Evolutionary conservation across 371 early-diverging fungal genomes (phyloP).

Genomic region (Syncephalis plumigaleata): DNA sequence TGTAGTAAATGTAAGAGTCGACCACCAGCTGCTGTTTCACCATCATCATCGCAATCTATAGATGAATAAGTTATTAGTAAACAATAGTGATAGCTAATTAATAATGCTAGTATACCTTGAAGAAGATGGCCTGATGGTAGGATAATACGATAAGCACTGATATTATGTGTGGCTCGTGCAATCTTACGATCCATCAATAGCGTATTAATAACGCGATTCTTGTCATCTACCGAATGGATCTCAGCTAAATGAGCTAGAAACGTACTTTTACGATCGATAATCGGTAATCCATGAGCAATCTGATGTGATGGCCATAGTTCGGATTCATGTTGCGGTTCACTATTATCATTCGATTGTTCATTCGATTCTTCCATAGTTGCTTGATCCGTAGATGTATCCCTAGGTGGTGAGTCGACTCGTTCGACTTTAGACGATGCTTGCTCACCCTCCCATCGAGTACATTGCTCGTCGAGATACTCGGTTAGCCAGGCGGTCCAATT

Average conservation of each 20-base stretch:
- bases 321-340: too few species aligned
- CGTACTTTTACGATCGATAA: slow-evolving; percentile 68
- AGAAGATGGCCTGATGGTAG: slow-evolving; percentile 27
- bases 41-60: slow-evolving; percentile 63
- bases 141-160: slow-evolving; percentile 69
- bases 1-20: slow-evolving; percentile 63
- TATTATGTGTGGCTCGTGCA: slow-evolving; percentile 78
- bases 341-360: too few species aligned
- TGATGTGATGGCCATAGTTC: not conserved
- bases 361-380: not conserved
- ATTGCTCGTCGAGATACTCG: not conserved
- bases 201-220: slow-evolving; percentile 29
- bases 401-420: not conserved
- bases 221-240: slow-evolving; percentile 35
- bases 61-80: not conserved
- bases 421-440: not conserved
- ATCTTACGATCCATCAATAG: slow-evolving; percentile 57
- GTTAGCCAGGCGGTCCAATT: not conserved
- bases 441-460: not conserved
- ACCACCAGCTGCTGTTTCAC: slow-evolving; percentile 65
- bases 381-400: not conserved
- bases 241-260: slow-evolving; percentile 71
- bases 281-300: slow-evolving; percentile 24
- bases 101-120: slow-evolving; percentile 17
- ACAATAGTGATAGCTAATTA: not conserved